A percentile compares a stretch with the other conserved stretches of the same genome.
Evolutionary conservation across 331 rosid species (phyloP).

Genomic region (Ulmus americana): DNA sequence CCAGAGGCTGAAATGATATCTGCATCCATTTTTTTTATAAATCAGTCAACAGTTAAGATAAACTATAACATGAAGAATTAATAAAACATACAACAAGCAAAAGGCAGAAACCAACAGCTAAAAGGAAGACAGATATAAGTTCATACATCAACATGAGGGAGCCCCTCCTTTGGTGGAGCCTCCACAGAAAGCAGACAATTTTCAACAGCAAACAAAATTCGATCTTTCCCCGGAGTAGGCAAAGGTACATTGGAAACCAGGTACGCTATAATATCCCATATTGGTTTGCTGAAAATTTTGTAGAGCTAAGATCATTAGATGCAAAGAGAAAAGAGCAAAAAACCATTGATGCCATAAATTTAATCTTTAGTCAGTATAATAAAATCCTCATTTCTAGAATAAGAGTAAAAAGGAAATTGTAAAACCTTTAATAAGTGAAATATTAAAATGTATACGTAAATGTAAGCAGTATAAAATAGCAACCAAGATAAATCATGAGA

Average conservation of each 20-base stretch:
- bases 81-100: not conserved
- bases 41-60: constrained; percentile 22
- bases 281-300: constrained; percentile 78
- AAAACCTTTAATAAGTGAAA: not conserved
- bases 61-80: not conserved
- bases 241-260: constrained; percentile 75
- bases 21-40: constrained; percentile 37
- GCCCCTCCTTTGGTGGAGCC: constrained; percentile 88
- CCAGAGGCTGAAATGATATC: constrained; percentile 96
- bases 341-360: constrained; percentile 15
- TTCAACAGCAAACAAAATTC: constrained; percentile 80
- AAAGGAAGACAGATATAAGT: constrained; percentile 10
- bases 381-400: constrained; percentile 14
- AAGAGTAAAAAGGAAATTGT: constrained; percentile 3
- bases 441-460: not conserved
- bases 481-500: constrained; percentile 6
- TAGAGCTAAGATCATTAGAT: constrained; percentile 36
- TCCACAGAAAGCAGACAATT: constrained; percentile 76
- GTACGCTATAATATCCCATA: constrained; percentile 82
- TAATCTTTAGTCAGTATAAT: constrained; percentile 14
- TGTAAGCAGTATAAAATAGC: not conserved
- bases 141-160: constrained; percentile 82
- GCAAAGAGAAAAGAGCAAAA: constrained; percentile 19
- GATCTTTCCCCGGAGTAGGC: constrained; percentile 89
- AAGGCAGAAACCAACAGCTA: constrained; percentile 18